A percentile compares a stretch with the other conserved stretches of the same genome.
phyloP scores from a whole-genome alignment of 306 rosid genomes.

The Alnus rubra region DNA sequence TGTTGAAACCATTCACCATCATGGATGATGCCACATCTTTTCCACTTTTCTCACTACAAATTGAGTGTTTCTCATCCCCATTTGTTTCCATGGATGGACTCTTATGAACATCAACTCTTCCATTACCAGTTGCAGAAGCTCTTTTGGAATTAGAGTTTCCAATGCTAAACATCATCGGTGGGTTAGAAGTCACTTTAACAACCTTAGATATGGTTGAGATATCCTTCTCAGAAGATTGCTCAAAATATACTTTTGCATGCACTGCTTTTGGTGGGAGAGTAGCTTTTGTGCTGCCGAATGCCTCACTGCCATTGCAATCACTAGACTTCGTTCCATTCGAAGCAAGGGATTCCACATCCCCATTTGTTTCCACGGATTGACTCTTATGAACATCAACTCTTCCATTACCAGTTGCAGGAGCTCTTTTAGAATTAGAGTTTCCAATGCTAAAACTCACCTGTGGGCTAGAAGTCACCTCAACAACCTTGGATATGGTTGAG shows the following conservation, averaged over 20 bases:
- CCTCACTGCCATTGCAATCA: constrained; percentile 66
- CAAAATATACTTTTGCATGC: constrained; percentile 43
- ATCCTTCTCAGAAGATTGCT: constrained; percentile 59
- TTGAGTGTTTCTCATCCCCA: constrained; percentile 47
- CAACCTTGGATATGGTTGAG: constrained; percentile 47
- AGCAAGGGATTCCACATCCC: constrained; percentile 35
- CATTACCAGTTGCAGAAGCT: constrained; percentile 51
- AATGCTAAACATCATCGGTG: constrained; percentile 55
- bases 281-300: constrained; percentile 47
- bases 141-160: constrained; percentile 58
- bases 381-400: constrained; percentile 45
- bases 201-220: constrained; percentile 42
- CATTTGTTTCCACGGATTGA: constrained; percentile 47
- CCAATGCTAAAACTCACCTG: constrained; percentile 63
- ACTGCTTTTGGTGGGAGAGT: constrained; percentile 45
- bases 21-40: constrained; percentile 39
- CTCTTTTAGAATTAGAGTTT: constrained; percentile 50
- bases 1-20: constrained; percentile 45
- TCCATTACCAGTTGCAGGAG: constrained; percentile 57
- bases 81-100: constrained; percentile 45
- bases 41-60: constrained; percentile 50
- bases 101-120: constrained; percentile 48
- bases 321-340: constrained; percentile 37
- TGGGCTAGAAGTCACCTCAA: constrained; percentile 48
- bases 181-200: constrained; percentile 51